These are phyloP conservation scores for Lasiodiplodia theobromae DNA, from an alignment of 2,329 filamentous ascomycete genomes.

Conservation along the genomic window DNA sequence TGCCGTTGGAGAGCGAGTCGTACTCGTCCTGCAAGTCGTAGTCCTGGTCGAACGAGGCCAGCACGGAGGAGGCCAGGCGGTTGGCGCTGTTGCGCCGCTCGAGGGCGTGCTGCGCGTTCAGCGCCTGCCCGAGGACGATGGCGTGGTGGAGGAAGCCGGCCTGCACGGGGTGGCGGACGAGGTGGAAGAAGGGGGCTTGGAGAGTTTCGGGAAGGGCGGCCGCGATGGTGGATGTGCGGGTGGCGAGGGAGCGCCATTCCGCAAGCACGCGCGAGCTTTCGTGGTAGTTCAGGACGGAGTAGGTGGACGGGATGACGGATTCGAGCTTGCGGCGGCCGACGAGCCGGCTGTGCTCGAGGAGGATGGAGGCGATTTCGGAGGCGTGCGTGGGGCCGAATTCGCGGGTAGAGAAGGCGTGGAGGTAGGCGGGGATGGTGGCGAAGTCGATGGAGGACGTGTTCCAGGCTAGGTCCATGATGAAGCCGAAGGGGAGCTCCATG, in stretches of 20 bases:
- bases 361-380: slow-evolving; percentile 17
- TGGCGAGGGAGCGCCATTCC: slow-evolving; percentile 30
- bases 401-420: slow-evolving; percentile 18
- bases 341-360: slow-evolving; percentile 26
- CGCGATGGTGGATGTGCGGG: slow-evolving; percentile 22
- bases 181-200: slow-evolving; percentile 65
- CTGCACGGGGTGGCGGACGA: slow-evolving; percentile 63
- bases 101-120: slow-evolving; percentile 62
- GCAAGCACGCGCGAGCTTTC: slow-evolving; percentile 32
- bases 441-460: slow-evolving; percentile 22
- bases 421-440: slow-evolving; percentile 20
- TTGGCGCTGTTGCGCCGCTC: slow-evolving; percentile 35
- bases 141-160: slow-evolving; percentile 60
- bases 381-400: slow-evolving; percentile 14
- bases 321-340: slow-evolving; percentile 29
- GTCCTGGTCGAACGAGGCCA: slow-evolving; percentile 33
- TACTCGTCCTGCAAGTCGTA: slow-evolving; percentile 33
- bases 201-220: slow-evolving; percentile 51
- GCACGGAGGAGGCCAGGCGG: slow-evolving; percentile 29
- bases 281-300: slow-evolving; percentile 32
- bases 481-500: slow-evolving; percentile 34
- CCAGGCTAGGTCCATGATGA: slow-evolving; percentile 37
- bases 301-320: slow-evolving; percentile 30
- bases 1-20: slow-evolving; percentile 40
- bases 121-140: slow-evolving; percentile 43